These are phyloP conservation scores for Trichoderma sp. DNA, from an alignment of 2,329 filamentous ascomycete species.

Conservation along the genomic window DNA sequence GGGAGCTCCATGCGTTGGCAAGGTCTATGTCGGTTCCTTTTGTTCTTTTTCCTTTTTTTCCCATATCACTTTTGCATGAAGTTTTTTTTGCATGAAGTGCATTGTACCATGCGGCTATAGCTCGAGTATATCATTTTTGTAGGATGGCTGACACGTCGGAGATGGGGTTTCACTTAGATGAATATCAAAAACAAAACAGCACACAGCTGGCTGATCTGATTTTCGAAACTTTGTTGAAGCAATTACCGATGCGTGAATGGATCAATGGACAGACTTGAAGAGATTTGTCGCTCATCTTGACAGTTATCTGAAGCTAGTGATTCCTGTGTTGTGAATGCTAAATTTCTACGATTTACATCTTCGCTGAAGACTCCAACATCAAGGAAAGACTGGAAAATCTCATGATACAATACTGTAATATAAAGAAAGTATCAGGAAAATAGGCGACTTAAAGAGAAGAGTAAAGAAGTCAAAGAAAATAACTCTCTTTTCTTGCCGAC, in stretches of 20 bases:
- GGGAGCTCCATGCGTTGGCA: background rate
- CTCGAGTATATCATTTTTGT: background rate
- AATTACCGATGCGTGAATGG: background rate
- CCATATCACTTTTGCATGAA: background rate
- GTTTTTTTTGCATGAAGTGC: background rate
- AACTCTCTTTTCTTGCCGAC: no score
- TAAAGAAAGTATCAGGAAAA: no score
- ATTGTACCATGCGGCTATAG: background rate
- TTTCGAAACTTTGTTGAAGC: background rate
- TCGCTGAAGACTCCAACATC: no score
- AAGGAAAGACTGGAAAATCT: no score
- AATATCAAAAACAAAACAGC: background rate
- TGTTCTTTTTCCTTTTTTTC: background rate
- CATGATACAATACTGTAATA: no score
- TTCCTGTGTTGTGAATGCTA: no score
- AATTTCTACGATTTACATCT: no score
- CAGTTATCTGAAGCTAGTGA: background rate
- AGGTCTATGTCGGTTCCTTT: background rate
- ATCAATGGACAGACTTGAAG: background rate
- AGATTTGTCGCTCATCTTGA: background rate
- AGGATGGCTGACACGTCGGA: background rate
- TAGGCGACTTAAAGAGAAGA: no score
- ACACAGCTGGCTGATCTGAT: background rate
- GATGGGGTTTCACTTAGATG: background rate
- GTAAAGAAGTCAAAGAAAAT: no score